Evolutionary conservation across 2,329 filamentous ascomycete species (phyloP).

Genomic region (Ilyonectria destructans): DNA sequence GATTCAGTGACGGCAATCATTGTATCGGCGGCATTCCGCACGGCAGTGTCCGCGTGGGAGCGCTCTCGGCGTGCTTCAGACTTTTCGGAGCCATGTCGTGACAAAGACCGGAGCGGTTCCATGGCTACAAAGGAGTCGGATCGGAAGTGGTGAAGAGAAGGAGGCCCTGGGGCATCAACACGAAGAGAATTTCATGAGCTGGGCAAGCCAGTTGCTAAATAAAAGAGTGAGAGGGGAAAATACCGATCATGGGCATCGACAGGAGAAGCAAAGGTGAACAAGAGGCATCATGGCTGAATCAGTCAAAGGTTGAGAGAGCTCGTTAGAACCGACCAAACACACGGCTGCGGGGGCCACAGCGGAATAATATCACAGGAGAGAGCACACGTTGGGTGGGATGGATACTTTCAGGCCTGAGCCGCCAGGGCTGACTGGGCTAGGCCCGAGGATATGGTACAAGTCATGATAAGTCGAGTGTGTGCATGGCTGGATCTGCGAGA

Average conservation of each 20-base stretch:
- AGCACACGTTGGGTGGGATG: slow-evolving; percentile 13
- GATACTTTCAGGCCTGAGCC: slow-evolving; percentile 20
- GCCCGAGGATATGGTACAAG: slow-evolving; percentile 22
- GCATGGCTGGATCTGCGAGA: slow-evolving; percentile 21
- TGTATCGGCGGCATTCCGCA: slow-evolving; percentile 43
- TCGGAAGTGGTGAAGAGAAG: slow-evolving; percentile 33
- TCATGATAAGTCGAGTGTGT: slow-evolving; percentile 16
- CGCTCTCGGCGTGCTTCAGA: slow-evolving; percentile 41
- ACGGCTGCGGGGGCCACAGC: slow-evolving; percentile 17
- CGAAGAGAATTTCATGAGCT: neutral
- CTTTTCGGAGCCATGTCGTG: slow-evolving; percentile 43
- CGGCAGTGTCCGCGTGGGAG: slow-evolving; percentile 34
- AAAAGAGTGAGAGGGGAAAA: neutral
- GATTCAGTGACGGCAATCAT: slow-evolving; percentile 50
- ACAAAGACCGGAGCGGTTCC: slow-evolving; percentile 39
- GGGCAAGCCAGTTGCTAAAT: neutral
- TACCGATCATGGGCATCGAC: slow-evolving; percentile 19
- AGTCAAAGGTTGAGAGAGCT: slow-evolving; percentile 20
- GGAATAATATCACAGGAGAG: slow-evolving; percentile 17
- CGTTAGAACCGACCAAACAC: slow-evolving; percentile 3
- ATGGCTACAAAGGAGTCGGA: slow-evolving; percentile 36
- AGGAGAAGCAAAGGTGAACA: slow-evolving; percentile 12
- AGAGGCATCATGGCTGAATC: slow-evolving; percentile 31
- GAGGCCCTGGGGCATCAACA: slow-evolving; percentile 5
- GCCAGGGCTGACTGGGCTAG: slow-evolving; percentile 25